Base-by-base conservation (phyloP, 148 eudicot species). In the Linanthus parryae region DNA sequence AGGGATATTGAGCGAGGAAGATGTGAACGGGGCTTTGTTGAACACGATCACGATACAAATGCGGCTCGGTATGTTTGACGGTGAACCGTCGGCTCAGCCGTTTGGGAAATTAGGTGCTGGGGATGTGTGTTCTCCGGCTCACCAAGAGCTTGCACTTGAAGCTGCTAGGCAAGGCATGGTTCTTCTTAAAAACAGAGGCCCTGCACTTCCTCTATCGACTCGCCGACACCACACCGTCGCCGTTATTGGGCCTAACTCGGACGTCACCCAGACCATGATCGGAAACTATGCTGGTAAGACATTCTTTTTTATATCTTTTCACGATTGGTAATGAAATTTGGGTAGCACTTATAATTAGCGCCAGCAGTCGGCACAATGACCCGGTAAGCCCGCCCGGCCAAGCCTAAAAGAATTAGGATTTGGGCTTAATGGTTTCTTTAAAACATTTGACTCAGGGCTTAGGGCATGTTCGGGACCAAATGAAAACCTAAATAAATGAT, bases 11-110 rank as follows among this genome's bases (percentile, higher is more conserved):
- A 70, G 46, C 0, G 95, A 91, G 39, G 38, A 37, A 0, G 89
- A 81, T 31, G 74, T 91, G 0, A 52, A 91, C 42, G 61, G 52
- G 2, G 89, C 95, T 0, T 54, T 91, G 3, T 52, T 52, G 7
- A 83, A 91, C 41, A 83, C 87, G 15, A 40, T 83, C 0, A 59
- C 79, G 0, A 83, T 86, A 29, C 98, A 86, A 48, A 86, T 91
- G 88, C 74, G 98, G 57, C 64, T 91, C 0, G 95, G 98, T 1
- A 83, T 91, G 94, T 91, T 83, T 35, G 98, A 91, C 33, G 95
- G 95, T 6, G 81, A 80, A 26, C 83, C 85, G 7, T 70, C 84
- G 24, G 76, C 82, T 22, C 88, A 78, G 4, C 82, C 71, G 0
- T 86, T 72, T 38, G 94, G 95, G 10, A 62, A 71, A 8, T 71